Percentiles rank a stretch among this genome's conserved stretches.
phyloP scores from a whole-genome alignment of 2,329 filamentous ascomycete species.

The Metarhizium humberi region DNA sequence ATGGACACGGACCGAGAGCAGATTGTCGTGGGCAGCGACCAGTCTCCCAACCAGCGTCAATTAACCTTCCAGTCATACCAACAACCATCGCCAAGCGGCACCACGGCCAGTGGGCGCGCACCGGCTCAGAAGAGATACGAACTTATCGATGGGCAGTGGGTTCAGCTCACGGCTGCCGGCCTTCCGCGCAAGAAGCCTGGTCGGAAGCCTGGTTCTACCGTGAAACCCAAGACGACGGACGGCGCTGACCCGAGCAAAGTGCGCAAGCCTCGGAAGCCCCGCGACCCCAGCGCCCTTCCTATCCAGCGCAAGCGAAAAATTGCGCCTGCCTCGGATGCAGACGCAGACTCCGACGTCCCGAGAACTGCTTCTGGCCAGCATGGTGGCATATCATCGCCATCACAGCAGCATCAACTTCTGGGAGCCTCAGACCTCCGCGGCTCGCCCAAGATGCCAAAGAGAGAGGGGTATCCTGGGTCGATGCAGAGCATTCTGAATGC shows the following conservation, averaged over 20 bases:
- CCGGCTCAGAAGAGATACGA: constrained; percentile 21
- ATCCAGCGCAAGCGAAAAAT: constrained; percentile 47
- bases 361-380: constrained; percentile 14
- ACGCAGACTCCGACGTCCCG: constrained; percentile 21
- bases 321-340: constrained; percentile 27
- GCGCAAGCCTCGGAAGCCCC: constrained; percentile 46
- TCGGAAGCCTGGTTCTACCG: constrained; percentile 50
- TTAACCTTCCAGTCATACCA: constrained; percentile 19
- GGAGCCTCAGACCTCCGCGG: constrained; percentile 16
- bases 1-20: constrained; percentile 33
- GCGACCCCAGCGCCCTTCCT: constrained; percentile 48
- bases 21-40: constrained; percentile 36
- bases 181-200: constrained; percentile 55
- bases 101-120: constrained; percentile 11
- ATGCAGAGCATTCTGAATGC: constrained; percentile 50
- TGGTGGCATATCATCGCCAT: constrained; percentile 10
- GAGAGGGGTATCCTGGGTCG: constrained; percentile 39
- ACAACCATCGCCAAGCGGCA: constrained; percentile 16
- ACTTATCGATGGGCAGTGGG: constrained; percentile 29
- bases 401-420: constrained; percentile 16
- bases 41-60: constrained; percentile 13
- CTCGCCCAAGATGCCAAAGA: constrained; percentile 39
- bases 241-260: constrained; percentile 35
- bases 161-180: constrained; percentile 47
- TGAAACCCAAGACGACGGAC: constrained; percentile 32